These are phyloP conservation scores for Gossypioides kirkii DNA, from an alignment of 345 rosid genomes.

Conservation along the genomic window DNA sequence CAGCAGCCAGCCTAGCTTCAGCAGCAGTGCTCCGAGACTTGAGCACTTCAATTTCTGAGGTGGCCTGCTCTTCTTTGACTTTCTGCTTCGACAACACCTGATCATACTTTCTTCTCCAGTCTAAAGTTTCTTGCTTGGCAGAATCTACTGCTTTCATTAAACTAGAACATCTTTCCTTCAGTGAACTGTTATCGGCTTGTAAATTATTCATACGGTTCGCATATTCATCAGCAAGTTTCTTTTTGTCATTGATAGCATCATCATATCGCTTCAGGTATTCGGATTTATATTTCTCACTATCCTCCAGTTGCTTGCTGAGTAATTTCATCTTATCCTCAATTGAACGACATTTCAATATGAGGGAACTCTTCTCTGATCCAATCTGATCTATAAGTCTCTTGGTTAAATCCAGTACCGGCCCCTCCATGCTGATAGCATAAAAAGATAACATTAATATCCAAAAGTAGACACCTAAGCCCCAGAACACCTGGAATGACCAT, in stretches of 20 bases:
- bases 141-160: conserved; percentile 69
- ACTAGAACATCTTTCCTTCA: conserved; percentile 79
- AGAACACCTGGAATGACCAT: neutral
- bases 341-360: conserved; percentile 68
- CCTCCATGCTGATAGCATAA: conserved; percentile 64
- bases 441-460: neutral
- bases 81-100: conserved; percentile 64
- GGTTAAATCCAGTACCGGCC: conserved; percentile 76
- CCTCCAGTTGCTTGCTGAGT: conserved; percentile 77
- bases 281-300: conserved; percentile 73
- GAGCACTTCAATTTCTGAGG: conserved; percentile 72
- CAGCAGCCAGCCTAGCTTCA: conserved; percentile 96
- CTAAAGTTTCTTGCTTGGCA: conserved; percentile 58
- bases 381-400: conserved; percentile 73
- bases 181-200: conserved; percentile 67
- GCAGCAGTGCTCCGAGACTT: conserved; percentile 82
- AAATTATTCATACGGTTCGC: conserved; percentile 62
- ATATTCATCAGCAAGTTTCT: conserved; percentile 79
- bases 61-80: conserved; percentile 65
- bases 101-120: conserved; percentile 76
- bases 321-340: conserved; percentile 77
- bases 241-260: conserved; percentile 92
- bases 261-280: conserved; percentile 87
- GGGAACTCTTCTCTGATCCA: conserved; percentile 80
- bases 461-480: conserved; percentile 6